Percentiles rank a stretch among this genome's conserved stretches.
Evolutionary conservation across 495 filamentous ascomycete genomes (phyloP).

Genomic region (Daldinia loculata): DNA sequence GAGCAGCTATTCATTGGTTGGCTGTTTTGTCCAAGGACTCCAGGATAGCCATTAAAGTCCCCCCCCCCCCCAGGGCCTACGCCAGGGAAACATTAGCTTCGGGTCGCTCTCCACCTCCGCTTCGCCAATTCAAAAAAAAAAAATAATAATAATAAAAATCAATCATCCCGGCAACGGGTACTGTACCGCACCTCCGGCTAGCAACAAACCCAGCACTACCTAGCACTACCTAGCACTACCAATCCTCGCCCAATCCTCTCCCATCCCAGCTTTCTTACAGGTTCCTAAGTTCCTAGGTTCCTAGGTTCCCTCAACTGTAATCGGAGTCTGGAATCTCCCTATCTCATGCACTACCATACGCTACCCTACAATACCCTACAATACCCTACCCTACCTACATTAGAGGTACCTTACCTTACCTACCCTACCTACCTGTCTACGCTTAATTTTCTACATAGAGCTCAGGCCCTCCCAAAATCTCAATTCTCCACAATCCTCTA

Average conservation of each 20-base stretch:
- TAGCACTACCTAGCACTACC: not conserved
- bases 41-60: not conserved
- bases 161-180: slow-evolving; percentile 42
- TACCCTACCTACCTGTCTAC: slow-evolving; percentile 23
- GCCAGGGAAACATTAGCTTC: slow-evolving; percentile 39
- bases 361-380: not conserved
- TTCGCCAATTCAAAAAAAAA: slow-evolving; percentile 36
- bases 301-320: slow-evolving; percentile 27
- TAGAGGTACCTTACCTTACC: not conserved
- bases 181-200: slow-evolving; percentile 44
- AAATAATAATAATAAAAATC: too few relatives aligned
- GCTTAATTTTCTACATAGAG: slow-evolving; percentile 40
- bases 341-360: slow-evolving; percentile 36
- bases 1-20: slow-evolving; percentile 30
- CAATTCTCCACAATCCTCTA: slow-evolving; percentile 43
- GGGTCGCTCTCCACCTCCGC: slow-evolving; percentile 42
- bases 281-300: slow-evolving; percentile 5
- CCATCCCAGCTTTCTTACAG: slow-evolving; percentile 18
- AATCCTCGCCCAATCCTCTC: not conserved
- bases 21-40: slow-evolving; percentile 29
- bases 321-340: slow-evolving; percentile 43
- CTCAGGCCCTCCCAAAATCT: slow-evolving; percentile 42
- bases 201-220: slow-evolving; percentile 26
- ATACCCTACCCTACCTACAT: not conserved
- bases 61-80: slow-evolving; percentile 14